phyloP scores from a whole-genome alignment of 2,329 filamentous ascomycete species.

The Sordariomycetes sp. region DNA sequence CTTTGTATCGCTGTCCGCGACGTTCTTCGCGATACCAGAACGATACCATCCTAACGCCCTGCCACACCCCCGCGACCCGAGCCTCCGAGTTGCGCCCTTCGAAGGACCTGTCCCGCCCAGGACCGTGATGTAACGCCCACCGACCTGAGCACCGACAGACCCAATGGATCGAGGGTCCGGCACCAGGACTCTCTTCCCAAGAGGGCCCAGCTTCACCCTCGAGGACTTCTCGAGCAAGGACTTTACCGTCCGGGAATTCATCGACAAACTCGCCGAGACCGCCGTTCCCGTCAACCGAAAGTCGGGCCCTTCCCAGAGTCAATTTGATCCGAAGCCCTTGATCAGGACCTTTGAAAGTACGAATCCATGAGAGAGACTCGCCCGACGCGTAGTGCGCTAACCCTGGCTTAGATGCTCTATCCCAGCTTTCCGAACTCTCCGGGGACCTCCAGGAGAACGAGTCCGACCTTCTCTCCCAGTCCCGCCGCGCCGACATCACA shows the following conservation, averaged over 20 bases:
- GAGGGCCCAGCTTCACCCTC: constrained; percentile 73
- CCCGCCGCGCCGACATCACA: constrained; percentile 81
- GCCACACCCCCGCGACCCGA: background rate
- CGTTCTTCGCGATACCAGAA: background rate
- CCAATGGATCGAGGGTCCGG: constrained; percentile 33
- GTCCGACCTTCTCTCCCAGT: constrained; percentile 81
- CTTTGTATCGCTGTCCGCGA: background rate
- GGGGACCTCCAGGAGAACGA: constrained; percentile 85
- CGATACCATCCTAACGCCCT: background rate
- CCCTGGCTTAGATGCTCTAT: constrained; percentile 41
- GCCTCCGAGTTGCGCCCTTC: background rate
- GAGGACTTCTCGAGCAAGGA: constrained; percentile 84
- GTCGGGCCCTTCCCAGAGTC: constrained; percentile 53
- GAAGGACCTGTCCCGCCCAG: background rate
- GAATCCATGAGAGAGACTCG: constrained; percentile 8
- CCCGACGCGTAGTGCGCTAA: background rate
- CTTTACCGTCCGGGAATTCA: constrained; percentile 97
- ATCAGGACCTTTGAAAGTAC: constrained; percentile 86
- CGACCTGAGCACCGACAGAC: constrained; percentile 3
- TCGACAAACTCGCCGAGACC: constrained; percentile 82
- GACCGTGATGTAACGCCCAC: constrained; percentile 1
- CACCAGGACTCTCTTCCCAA: constrained; percentile 61
- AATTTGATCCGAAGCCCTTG: constrained; percentile 91
- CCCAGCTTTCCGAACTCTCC: constrained; percentile 58
- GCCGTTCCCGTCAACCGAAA: constrained; percentile 71